phyloP scores from a whole-genome alignment of 1,284 basidiomycete species.

The Stygiomarasmius scandens region DNA sequence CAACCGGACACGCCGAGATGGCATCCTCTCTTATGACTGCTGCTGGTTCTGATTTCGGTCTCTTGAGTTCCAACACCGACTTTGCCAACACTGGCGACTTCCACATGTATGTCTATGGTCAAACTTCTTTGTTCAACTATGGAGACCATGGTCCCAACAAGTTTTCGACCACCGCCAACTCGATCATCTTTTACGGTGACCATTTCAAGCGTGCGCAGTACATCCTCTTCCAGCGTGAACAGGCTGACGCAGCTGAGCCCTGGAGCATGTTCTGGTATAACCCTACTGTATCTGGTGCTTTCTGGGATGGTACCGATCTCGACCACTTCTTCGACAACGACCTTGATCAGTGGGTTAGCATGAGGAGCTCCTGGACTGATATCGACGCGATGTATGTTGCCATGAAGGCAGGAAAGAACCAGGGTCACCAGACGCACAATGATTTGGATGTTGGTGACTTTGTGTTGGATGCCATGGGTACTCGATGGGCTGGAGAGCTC shows the following conservation, averaged over 20 bases:
- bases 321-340: slow-evolving; percentile 81
- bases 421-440: slow-evolving; percentile 89
- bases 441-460: slow-evolving; percentile 94
- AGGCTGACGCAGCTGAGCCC: slow-evolving; percentile 86
- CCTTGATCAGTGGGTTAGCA: slow-evolving; percentile 85
- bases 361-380: slow-evolving; percentile 93
- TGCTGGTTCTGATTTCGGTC: slow-evolving; percentile 80
- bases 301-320: slow-evolving; percentile 85
- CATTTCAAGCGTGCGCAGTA: slow-evolving; percentile 74
- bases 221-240: slow-evolving; percentile 92
- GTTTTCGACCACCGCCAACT: slow-evolving; percentile 81
- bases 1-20: slow-evolving; percentile 93
- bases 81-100: slow-evolving; percentile 80
- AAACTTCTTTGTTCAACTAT: slow-evolving; percentile 88
- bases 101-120: slow-evolving; percentile 90
- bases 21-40: slow-evolving; percentile 82
- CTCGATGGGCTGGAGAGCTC: slow-evolving; percentile 95
- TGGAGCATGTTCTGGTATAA: slow-evolving; percentile 99
- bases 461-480: slow-evolving; percentile 92
- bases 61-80: slow-evolving; percentile 72
- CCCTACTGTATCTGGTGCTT: slow-evolving; percentile 80
- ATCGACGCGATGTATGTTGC: slow-evolving; percentile 82
- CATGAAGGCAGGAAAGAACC: slow-evolving; percentile 82
- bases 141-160: slow-evolving; percentile 98
- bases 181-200: slow-evolving; percentile 72